A percentile compares a stretch with the other conserved stretches of the same genome.
These are phyloP conservation scores for Taiozyma onychis DNA, from an alignment of 1,139 yeast species.

Conservation along the genomic window DNA sequence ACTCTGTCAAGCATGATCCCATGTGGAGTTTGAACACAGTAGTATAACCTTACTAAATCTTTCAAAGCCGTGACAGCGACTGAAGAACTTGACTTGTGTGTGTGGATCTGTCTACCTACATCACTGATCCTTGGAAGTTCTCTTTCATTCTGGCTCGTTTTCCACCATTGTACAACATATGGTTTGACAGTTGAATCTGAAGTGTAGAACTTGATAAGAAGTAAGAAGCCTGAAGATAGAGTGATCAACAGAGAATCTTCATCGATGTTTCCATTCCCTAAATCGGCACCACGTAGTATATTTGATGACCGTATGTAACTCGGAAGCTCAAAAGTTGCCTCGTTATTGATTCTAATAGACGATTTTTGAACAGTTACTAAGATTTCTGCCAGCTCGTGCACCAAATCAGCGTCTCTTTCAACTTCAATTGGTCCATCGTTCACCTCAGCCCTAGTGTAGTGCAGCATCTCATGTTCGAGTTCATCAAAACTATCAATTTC, in stretches of 20 bases:
- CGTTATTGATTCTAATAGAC: conserved; percentile 32
- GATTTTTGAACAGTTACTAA: conserved; percentile 32
- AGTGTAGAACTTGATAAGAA: conserved; percentile 32
- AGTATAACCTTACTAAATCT: conserved; percentile 35
- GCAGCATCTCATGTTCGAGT: conserved; percentile 18
- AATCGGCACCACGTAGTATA: conserved; percentile 27
- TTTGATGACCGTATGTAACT: conserved; percentile 36
- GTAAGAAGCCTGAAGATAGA: conserved; percentile 37
- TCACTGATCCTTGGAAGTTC: conserved; percentile 26
- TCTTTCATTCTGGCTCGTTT: conserved; percentile 19
- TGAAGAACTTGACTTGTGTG: conserved; percentile 36
- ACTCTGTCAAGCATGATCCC: conserved; percentile 38
- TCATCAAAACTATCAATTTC: conserved; percentile 20
- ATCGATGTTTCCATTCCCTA: conserved; percentile 8
- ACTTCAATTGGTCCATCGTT: conserved; percentile 2
- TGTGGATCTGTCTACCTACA: conserved; percentile 32
- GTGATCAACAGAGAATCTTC: conserved; percentile 43
- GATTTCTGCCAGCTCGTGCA: conserved; percentile 13
- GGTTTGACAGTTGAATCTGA: conserved; percentile 31
- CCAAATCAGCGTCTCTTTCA: conserved; percentile 1
- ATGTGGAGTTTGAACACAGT: conserved; percentile 31
- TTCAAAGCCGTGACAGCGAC: conserved; percentile 37
- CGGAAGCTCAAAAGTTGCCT: conserved; percentile 31
- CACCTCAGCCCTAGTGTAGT: conserved; percentile 9
- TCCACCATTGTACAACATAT: conserved; percentile 51